Evolutionary conservation across 1,284 basidiomycete species (phyloP).

Genomic region (Naganishia liquefaciens): DNA sequence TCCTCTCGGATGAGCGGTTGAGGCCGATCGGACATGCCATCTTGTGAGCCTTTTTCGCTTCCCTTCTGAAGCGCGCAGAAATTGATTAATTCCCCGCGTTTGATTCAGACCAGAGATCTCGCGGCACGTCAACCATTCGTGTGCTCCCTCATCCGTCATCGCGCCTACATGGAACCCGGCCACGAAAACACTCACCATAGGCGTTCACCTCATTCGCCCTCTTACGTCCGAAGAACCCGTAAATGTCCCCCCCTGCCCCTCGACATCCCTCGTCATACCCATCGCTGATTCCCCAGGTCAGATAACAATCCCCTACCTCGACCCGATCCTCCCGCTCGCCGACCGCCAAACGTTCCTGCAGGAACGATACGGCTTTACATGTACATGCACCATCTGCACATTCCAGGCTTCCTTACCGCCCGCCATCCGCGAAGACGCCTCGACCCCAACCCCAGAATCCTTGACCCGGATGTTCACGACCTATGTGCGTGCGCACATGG

Average conservation of each 20-base stretch:
- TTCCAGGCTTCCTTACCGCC: slow-evolving; percentile 25
- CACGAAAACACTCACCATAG: not conserved
- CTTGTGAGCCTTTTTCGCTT: slow-evolving; percentile 25
- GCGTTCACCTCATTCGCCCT: slow-evolving; percentile 8
- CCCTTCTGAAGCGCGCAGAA: not conserved
- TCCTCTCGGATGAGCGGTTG: slow-evolving; percentile 32
- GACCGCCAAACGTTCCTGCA: slow-evolving; percentile 34
- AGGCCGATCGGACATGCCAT: slow-evolving; percentile 33
- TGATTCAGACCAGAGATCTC: slow-evolving; percentile 31
- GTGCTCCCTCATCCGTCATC: slow-evolving; percentile 19
- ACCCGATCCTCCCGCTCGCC: slow-evolving; percentile 31
- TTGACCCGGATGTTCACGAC: slow-evolving; percentile 22
- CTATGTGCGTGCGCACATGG: slow-evolving; percentile 4
- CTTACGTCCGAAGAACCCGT: slow-evolving; percentile 18
- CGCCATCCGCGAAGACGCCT: slow-evolving; percentile 12
- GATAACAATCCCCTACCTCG: slow-evolving; percentile 34
- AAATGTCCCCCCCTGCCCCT: not conserved
- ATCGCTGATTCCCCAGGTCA: not conserved
- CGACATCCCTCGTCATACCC: too few relatives aligned
- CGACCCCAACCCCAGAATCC: slow-evolving; percentile 6
- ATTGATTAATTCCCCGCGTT: not conserved
- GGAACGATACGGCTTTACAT: slow-evolving; percentile 34
- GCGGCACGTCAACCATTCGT: slow-evolving; percentile 32
- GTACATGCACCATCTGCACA: slow-evolving; percentile 29
- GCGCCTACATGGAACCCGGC: slow-evolving; percentile 7